Conservation (phyloP, 306 rosid species). For the Hippophae rhamnoides region DNA sequence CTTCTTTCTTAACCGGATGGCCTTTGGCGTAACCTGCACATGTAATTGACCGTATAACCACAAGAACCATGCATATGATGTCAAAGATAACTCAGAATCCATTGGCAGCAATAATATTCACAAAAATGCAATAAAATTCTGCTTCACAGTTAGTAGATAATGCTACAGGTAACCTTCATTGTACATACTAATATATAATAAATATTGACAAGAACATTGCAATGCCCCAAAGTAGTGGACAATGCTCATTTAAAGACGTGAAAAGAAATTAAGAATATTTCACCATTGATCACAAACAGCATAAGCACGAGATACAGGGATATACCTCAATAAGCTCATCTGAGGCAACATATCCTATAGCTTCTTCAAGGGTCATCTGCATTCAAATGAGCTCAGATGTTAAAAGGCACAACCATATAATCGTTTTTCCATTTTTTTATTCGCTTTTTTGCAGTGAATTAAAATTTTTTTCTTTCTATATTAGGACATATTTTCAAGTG, state of each 20-base stretch:
- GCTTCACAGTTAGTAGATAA: neutral
- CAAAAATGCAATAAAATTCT: neutral
- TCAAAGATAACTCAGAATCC: neutral
- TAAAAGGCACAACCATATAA: slow-evolving; percentile 3
- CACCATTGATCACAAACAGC: neutral
- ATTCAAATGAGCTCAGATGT: slow-evolving; percentile 24
- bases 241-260: neutral
- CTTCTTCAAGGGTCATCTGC: slow-evolving; percentile 98
- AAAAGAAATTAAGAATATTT: too few relatives aligned
- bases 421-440: neutral
- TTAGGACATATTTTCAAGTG: too few relatives aligned
- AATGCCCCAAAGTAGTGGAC: neutral
- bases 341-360: slow-evolving; percentile 89
- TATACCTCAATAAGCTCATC: slow-evolving; percentile 92
- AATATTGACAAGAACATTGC: neutral
- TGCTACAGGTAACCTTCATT: neutral
- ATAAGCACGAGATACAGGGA: slow-evolving; percentile 10
- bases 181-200: neutral
- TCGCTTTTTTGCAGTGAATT: neutral
- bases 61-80: neutral
- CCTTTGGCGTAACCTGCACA: slow-evolving; percentile 83
- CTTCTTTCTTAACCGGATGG: slow-evolving; percentile 78
- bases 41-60: neutral
- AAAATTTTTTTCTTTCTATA: too few relatives aligned
- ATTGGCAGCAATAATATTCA: neutral